A percentile compares a stretch with the other conserved stretches of the same genome.
phyloP scores from a whole-genome alignment of 768 basidiomycete genomes.

The Dendrothele bispora region DNA sequence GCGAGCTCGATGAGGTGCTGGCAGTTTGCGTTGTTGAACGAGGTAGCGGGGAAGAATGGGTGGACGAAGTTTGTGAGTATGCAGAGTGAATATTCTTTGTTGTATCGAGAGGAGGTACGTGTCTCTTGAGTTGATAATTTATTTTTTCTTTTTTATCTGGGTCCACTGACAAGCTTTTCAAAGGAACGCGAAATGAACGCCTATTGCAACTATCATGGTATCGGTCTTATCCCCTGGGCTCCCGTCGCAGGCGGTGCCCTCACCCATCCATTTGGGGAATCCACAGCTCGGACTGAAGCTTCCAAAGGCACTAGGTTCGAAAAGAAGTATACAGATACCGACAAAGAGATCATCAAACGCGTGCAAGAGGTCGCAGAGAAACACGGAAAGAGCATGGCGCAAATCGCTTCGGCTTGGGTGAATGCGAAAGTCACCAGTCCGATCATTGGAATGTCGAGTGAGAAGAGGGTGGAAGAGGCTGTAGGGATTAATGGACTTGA shows the following conservation, averaged over 20 bases:
- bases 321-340: not conserved
- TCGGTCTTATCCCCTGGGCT: conserved; percentile 46
- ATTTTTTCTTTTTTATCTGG: no score
- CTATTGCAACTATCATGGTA: conserved; percentile 19
- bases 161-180: not conserved
- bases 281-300: not conserved
- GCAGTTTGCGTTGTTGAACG: conserved; percentile 38
- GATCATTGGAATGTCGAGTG: conserved; percentile 8
- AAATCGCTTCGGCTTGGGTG: conserved; percentile 26
- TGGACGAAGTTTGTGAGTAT: conserved; percentile 52
- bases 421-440: conserved; percentile 21
- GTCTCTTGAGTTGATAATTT: no score
- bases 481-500: conserved; percentile 1
- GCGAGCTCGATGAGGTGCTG: conserved; percentile 34
- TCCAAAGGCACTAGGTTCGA: not conserved
- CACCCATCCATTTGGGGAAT: not conserved
- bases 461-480: conserved; percentile 10
- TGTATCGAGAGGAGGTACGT: conserved; percentile 44
- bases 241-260: conserved; percentile 28
- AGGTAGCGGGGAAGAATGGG: conserved; percentile 34
- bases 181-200: conserved; percentile 39
- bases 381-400: conserved; percentile 21
- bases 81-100: conserved; percentile 47
- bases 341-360: conserved; percentile 9
- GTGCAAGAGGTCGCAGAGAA: conserved; percentile 23